Base-by-base conservation (phyloP, 2,329 filamentous ascomycete genomes). In the Penicillium sp. region DNA sequence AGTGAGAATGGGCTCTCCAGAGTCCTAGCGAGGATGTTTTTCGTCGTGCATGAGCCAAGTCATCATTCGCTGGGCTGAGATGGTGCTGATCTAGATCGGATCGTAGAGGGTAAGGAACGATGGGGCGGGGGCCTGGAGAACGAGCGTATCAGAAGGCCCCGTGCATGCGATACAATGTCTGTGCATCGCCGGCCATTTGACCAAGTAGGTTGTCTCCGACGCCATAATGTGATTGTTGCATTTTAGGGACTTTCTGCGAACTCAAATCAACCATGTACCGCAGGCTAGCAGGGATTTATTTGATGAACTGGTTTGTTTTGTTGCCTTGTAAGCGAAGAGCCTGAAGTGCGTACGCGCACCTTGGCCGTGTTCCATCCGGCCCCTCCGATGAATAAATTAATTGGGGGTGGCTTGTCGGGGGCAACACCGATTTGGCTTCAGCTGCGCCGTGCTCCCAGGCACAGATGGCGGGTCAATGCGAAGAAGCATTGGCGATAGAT, bases 61-160 rank as follows among this genome's bases (percentile, higher is more conserved):
- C 6, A 54, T 55, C 24, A 47, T 58, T 49, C 45, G 57, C 45
- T 22, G 40, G 38, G 33, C 5, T 35, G 53, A 15, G 24, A 47
- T 37, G 42, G 8, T 19, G 19, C 15, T 19, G 59, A 70, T 70
- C 68, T 67, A 60, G 67, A 69, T 69, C 65, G 61, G 67, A 69
- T 69, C 63, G 59, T 53, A 51, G 51, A 33, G 58, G 61, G 33
- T 22, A 44, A 40, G 28, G 64, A 68, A 64, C 64, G 57, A 60
- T 65, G 67, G 64, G 61, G 59, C 63, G 56, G 47, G 47, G 38
- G 51, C 22, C 30, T n/a, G 8, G n/a, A 8, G 12, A 35, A 3
- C 33, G 5, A 9, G 50, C 64, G 65, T 64, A 69, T 68, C 61
- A 64, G 37, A 53, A 45, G 33, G 3, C 17, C 6, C 13, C 45